phyloP scores from a whole-genome alignment of 129 eudicot species.

The Saussurea involucrata region DNA sequence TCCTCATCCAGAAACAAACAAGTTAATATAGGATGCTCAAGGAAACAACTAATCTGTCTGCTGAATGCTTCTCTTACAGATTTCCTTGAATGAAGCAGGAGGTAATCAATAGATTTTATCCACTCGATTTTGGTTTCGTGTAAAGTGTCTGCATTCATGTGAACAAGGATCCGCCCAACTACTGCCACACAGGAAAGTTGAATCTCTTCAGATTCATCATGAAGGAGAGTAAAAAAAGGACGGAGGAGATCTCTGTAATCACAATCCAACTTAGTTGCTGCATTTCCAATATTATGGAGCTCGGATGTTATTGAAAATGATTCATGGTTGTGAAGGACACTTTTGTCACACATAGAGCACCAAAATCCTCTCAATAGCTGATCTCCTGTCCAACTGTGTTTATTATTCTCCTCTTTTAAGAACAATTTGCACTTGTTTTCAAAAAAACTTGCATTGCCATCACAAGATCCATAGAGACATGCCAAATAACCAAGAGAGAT shows the following conservation, averaged over 20 bases:
- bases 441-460: slow-evolving; percentile 12
- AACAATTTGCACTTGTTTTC: slow-evolving; percentile 54
- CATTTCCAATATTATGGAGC: slow-evolving; percentile 16
- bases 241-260: slow-evolving; percentile 50
- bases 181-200: slow-evolving; percentile 66
- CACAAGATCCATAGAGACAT: slow-evolving; percentile 67
- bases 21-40: slow-evolving; percentile 55
- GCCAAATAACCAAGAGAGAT: slow-evolving; percentile 71
- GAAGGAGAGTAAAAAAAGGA: slow-evolving; percentile 65
- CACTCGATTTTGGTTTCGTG: slow-evolving; percentile 57
- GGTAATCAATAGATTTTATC: slow-evolving; percentile 59
- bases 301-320: slow-evolving; percentile 23
- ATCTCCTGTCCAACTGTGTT: slow-evolving; percentile 37
- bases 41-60: slow-evolving; percentile 60
- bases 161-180: slow-evolving; percentile 60
- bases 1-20: slow-evolving; percentile 51
- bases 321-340: slow-evolving; percentile 23
- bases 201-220: slow-evolving; percentile 81
- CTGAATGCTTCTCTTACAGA: slow-evolving; percentile 79
- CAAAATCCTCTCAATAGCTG: slow-evolving; percentile 62
- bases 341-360: slow-evolving; percentile 78
- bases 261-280: slow-evolving; percentile 19
- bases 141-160: slow-evolving; percentile 47
- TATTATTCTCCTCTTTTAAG: slow-evolving; percentile 36
- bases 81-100: slow-evolving; percentile 66